phyloP scores from a whole-genome alignment of 2,329 filamentous ascomycete species.

The Trichoderma gracile region DNA sequence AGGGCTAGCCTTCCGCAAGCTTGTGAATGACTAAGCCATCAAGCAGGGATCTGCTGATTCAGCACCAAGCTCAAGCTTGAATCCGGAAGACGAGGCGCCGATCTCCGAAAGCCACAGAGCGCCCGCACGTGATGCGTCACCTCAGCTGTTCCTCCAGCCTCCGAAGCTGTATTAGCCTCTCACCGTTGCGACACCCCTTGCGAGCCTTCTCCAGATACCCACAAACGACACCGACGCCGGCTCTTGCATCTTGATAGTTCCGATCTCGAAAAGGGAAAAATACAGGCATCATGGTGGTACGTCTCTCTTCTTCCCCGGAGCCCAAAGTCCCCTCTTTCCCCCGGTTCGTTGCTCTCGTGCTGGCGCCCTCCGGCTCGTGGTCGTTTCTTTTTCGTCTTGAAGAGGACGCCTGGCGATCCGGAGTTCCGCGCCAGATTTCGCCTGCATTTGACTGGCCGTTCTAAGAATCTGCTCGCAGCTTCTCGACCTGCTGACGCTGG shows the following conservation, averaged over 20 bases:
- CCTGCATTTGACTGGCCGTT: conserved; percentile 33
- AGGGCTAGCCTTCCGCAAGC: too few species aligned
- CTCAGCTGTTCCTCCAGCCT: conserved; percentile 23
- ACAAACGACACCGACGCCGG: not conserved
- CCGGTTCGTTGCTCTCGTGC: conserved; percentile 21
- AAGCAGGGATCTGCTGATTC: conserved; percentile 13
- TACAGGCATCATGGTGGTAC: conserved; percentile 39
- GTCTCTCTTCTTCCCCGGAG: conserved; percentile 26
- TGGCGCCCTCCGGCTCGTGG: conserved; percentile 2
- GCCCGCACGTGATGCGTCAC: conserved; percentile 11
- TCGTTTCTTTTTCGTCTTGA: not conserved
- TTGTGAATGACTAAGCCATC: conserved; percentile 7
- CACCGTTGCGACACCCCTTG: conserved; percentile 25
- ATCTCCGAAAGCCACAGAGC: conserved; percentile 5
- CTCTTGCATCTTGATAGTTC: not conserved
- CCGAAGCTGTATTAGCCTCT: conserved; percentile 21
- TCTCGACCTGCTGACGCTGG: conserved; percentile 69
- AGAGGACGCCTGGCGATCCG: conserved; percentile 29
- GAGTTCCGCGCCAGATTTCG: conserved; percentile 26
- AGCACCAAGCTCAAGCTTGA: not conserved
- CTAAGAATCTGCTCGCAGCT: conserved; percentile 50
- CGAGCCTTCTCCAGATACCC: conserved; percentile 6
- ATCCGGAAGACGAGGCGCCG: conserved; percentile 9
- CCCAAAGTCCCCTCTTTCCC: conserved; percentile 6
- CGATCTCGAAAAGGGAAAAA: not conserved